phyloP scores from a whole-genome alignment of 371 early-diverging fungal species.

The Zopfochytrium polystomum region DNA sequence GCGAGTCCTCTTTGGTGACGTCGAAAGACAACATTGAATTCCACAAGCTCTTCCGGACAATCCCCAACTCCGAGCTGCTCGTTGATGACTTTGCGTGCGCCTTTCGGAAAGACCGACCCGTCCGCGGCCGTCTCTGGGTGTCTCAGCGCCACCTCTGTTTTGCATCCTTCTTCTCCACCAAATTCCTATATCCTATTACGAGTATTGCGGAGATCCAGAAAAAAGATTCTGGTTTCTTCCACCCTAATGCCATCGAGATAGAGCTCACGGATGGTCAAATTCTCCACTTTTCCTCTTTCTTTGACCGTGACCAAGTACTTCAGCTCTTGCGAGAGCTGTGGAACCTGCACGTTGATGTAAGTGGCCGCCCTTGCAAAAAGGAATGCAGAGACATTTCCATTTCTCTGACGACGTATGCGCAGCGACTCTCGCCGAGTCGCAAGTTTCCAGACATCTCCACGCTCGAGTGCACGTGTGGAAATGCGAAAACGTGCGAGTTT shows the following conservation, averaged over 20 bases:
- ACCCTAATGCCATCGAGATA: slow-evolving; percentile 18
- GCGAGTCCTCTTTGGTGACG: too few species aligned
- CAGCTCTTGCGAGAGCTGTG: slow-evolving; percentile 5
- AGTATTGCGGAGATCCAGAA: slow-evolving; percentile 6
- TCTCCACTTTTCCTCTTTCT: slow-evolving; percentile 12
- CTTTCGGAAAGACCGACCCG: not conserved
- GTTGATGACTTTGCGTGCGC: slow-evolving; percentile 16
- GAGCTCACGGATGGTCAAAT: slow-evolving; percentile 1
- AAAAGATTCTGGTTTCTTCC: slow-evolving; percentile 2
- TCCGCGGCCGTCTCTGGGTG: slow-evolving; percentile 21
- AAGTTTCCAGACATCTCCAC: slow-evolving; percentile 8
- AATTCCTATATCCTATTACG: not conserved
- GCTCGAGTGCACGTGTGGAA: too few species aligned
- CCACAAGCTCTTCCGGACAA: slow-evolving; percentile 6
- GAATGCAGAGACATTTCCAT: not conserved
- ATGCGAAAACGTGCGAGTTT: too few species aligned
- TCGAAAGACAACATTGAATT: slow-evolving; percentile 16
- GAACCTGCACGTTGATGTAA: slow-evolving; percentile 11
- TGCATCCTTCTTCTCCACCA: slow-evolving; percentile 10
- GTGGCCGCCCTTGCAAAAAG: not conserved
- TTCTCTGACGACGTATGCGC: not conserved
- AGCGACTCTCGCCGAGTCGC: not conserved
- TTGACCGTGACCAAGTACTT: slow-evolving; percentile 11
- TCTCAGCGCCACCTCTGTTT: slow-evolving; percentile 14
- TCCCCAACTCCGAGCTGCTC: slow-evolving; percentile 9